Base-by-base conservation (phyloP, 169 alveolate genomes). In the Cyclospora cayetanensis region DNA sequence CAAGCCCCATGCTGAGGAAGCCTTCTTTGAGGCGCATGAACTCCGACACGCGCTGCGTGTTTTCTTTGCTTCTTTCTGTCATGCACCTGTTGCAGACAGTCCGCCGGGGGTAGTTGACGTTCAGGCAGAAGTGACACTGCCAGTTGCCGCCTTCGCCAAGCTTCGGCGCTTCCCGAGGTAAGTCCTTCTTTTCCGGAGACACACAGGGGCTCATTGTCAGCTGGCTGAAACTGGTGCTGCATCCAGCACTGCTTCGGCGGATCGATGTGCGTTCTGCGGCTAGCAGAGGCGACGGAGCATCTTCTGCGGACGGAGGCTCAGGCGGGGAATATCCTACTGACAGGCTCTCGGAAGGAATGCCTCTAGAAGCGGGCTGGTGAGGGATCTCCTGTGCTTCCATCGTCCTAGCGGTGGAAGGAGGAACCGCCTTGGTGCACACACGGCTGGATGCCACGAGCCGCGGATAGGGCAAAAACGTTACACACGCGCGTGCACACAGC, bases 101-200 rank as follows among this genome's bases (percentile, higher is more conserved):
- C 12, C 96, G 93, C 22, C 97, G 46, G 15, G 96, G 96, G 39
- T 90, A 91, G 65, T 95, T 95, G 34, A 95, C 90, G 46, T 94
- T 95, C 42, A 88, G 55, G 93, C 97, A 95, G 34, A 46, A 65
- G 27, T 66, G 52, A 91, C 97, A 95, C 72, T 92, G 93, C 97
- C 97, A 95, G 80, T 95, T 95, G 37, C 97, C 97, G 2, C 82
- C 88, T 53, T 89, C 93, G n/a, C 93, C 93, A 34, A 70, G 37
- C 55, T 74, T 60, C 46, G 88, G 93, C 22, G 88, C 66, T 43
- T 89, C 93, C n/a, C 93, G 70, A 4, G 74, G 55, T n/a, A n/a
- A n/a, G 15, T 11, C 46, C 31, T 27, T 27, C 31, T 25, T 25
- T 27, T 25, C 74, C 22, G 74, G n/a, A 20, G 35, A 12, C 4